These are phyloP conservation scores for Sporothrix brunneoviolacea DNA, from an alignment of 2,329 filamentous ascomycete species.

Conservation along the genomic window DNA sequence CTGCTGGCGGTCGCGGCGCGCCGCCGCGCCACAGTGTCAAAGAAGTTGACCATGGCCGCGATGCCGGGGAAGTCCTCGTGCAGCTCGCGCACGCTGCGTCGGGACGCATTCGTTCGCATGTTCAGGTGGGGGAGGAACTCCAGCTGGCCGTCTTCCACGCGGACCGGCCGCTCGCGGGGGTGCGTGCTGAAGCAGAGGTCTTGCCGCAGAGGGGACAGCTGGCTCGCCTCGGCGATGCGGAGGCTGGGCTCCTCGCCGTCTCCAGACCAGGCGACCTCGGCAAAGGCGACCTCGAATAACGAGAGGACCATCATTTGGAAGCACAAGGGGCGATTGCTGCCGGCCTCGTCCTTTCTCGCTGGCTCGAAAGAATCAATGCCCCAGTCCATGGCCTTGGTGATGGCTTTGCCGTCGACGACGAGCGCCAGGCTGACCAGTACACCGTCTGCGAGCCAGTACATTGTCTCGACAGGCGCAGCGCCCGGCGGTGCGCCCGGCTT, in stretches of 20 bases:
- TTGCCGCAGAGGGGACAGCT: neutral
- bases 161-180: constrained; percentile 2
- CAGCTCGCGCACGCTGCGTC: no score
- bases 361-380: no score
- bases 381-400: constrained; percentile 1
- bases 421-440: neutral
- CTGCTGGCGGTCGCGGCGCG: neutral
- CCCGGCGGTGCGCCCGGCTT: neutral
- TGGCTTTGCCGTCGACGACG: neutral
- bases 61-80: neutral
- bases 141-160: no score
- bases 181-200: neutral
- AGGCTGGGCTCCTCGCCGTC: neutral
- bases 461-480: neutral
- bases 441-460: no score
- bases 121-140: neutral
- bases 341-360: neutral
- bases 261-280: neutral
- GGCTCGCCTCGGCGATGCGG: neutral
- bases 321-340: no score
- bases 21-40: neutral
- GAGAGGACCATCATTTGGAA: constrained; percentile 8
- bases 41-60: constrained; percentile 6
- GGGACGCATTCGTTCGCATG: no score
- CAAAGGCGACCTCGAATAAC: constrained; percentile 1